Percentiles rank a stretch among this genome's conserved stretches.
phyloP scores from a whole-genome alignment of 352 stramenopile genomes.

The Globisporangium iwayamae region DNA sequence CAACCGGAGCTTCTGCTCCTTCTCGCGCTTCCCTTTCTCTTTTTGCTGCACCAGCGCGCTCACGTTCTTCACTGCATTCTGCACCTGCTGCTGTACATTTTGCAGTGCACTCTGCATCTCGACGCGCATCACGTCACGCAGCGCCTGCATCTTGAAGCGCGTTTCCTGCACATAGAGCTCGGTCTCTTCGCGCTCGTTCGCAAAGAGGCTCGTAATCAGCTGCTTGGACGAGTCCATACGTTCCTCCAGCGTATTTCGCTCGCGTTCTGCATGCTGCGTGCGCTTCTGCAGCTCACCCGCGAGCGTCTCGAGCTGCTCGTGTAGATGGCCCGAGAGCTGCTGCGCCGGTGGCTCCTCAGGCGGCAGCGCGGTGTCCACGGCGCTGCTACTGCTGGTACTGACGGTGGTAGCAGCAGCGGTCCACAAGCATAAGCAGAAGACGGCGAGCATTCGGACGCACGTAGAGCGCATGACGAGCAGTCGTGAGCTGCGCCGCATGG shows the following conservation, averaged over 20 bases:
- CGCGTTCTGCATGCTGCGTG: slow-evolving; percentile 8
- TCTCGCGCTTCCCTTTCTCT: neutral
- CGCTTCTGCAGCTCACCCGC: slow-evolving; percentile 20
- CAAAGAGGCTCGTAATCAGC: slow-evolving; percentile 17
- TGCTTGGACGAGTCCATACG: slow-evolving; percentile 19
- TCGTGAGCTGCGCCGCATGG: neutral
- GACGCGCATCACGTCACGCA: slow-evolving; percentile 23
- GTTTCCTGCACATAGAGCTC: slow-evolving; percentile 20
- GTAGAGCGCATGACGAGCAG: neutral
- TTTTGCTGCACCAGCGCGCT: slow-evolving; percentile 2
- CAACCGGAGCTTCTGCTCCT: slow-evolving; percentile 4
- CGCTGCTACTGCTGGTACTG: neutral
- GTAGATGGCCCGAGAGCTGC: neutral
- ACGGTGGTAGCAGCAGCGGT: neutral
- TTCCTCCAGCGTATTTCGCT: slow-evolving; percentile 9
- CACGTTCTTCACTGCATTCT: slow-evolving; percentile 17
- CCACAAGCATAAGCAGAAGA: neutral
- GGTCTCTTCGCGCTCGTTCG: slow-evolving; percentile 21
- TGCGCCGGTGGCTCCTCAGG: neutral
- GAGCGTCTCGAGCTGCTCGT: slow-evolving; percentile 18
- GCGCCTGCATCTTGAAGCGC: slow-evolving; percentile 19
- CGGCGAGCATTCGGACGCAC: neutral
- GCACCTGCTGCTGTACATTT: slow-evolving; percentile 16
- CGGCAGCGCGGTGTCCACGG: neutral
- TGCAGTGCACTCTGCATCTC: slow-evolving; percentile 21